Evolutionary conservation across 2,329 filamentous ascomycete genomes (phyloP).

Genomic region (Pseudogymnoascus sp.): DNA sequence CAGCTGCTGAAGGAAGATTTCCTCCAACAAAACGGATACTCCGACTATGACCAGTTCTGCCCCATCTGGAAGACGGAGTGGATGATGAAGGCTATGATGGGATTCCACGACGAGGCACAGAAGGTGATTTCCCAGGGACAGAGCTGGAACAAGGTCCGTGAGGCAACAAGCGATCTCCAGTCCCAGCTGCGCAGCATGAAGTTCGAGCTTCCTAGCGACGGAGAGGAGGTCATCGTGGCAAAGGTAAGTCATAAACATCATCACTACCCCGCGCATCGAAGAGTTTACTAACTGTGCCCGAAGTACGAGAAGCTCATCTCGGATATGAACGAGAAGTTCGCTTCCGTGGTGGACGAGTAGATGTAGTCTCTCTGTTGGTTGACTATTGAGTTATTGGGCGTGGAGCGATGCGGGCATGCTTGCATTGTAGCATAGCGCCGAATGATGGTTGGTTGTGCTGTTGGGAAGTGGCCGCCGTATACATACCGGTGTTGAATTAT

Average conservation of each 20-base stretch:
- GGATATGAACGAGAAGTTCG: slow-evolving; percentile 94
- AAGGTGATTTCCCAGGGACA: slow-evolving; percentile 89
- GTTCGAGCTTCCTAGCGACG: slow-evolving; percentile 86
- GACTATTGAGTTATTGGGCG: background rate
- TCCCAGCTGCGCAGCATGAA: slow-evolving; percentile 82
- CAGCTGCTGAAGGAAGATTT: slow-evolving; percentile 96
- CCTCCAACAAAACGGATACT: slow-evolving; percentile 98
- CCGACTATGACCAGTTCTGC: slow-evolving; percentile 98
- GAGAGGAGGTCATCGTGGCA: slow-evolving; percentile 70
- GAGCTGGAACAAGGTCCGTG: slow-evolving; percentile 86
- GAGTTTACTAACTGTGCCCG: slow-evolving; percentile 32
- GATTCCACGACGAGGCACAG: slow-evolving; percentile 94
- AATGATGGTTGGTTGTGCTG: slow-evolving; percentile 5
- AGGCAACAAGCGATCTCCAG: slow-evolving; percentile 82
- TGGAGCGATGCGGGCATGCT: background rate
- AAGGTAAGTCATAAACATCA: slow-evolving; percentile 52
- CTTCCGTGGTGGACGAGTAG: slow-evolving; percentile 90
- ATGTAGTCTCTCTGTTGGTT: background rate
- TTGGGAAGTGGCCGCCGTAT: slow-evolving; percentile 3
- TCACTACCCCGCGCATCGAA: background rate
- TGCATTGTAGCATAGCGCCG: background rate
- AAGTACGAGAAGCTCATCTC: slow-evolving; percentile 90
- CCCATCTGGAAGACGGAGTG: slow-evolving; percentile 99
- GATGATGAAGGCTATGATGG: slow-evolving; percentile 99
- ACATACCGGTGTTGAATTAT: slow-evolving; percentile 6